A percentile compares a stretch with the other conserved stretches of the same genome.
Conservation (phyloP, 495 filamentous ascomycete genomes). For the Talaromyces stipitatus region DNA sequence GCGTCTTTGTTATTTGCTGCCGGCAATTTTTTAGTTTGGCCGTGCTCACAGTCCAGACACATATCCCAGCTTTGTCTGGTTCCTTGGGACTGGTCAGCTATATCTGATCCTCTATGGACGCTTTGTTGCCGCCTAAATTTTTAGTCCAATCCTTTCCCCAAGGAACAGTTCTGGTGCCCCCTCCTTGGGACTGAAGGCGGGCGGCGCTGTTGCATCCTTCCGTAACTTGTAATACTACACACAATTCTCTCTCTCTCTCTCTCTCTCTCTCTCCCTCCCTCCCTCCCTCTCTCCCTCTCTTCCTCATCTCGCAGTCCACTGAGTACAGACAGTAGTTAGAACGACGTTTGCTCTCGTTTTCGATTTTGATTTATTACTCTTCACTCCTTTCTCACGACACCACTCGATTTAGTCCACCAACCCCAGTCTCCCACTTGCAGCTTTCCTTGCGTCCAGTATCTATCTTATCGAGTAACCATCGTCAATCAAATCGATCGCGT, state of each 20-base stretch:
- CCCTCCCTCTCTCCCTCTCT: not conserved
- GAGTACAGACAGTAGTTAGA: not conserved
- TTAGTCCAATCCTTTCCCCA: not conserved
- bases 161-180: not conserved
- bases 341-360: not conserved
- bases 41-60: not conserved
- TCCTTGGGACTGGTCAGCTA: not conserved
- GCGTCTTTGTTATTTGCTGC: not conserved
- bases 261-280: no score
- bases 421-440: not conserved
- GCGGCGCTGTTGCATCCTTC: no score
- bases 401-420: not conserved
- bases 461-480: not conserved
- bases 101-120: not conserved
- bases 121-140: conserved; percentile 1
- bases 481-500: not conserved
- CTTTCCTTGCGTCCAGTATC: not conserved
- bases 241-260: no score
- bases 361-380: not conserved
- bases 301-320: not conserved
- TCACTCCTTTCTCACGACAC: not conserved
- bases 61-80: not conserved
- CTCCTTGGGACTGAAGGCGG: not conserved
- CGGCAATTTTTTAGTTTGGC: not conserved
- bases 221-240: no score